Conservation (phyloP, 345 rosid genomes). For the Arabis alpina region DNA sequence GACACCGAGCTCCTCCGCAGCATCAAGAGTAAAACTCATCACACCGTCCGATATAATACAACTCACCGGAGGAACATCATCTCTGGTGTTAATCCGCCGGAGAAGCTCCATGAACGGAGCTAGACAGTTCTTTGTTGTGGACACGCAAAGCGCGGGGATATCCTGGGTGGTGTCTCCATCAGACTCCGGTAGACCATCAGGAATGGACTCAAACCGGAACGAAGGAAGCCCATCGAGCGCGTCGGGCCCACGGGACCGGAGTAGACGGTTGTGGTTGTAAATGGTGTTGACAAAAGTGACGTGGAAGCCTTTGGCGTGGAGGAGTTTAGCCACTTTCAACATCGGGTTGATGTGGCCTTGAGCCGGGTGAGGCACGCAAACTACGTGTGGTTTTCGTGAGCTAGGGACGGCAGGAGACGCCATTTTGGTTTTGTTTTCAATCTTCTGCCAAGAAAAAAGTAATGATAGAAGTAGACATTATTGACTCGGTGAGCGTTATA, state of each 20-base stretch:
- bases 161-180: conserved; percentile 39
- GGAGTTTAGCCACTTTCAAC: conserved; percentile 50
- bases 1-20: conserved; percentile 37
- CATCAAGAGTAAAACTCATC: conserved; percentile 34
- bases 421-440: background rate
- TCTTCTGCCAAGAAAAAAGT: no score
- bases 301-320: conserved; percentile 46
- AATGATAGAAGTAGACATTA: no score
- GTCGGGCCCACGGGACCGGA: conserved; percentile 38
- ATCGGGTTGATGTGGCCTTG: conserved; percentile 58
- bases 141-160: conserved; percentile 35
- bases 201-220: conserved; percentile 44
- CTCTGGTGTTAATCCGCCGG: background rate
- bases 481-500: no score
- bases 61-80: conserved; percentile 29
- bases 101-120: conserved; percentile 39
- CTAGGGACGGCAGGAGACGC: background rate
- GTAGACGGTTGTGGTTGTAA: conserved; percentile 45
- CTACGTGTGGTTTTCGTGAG: conserved; percentile 42
- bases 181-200: conserved; percentile 46
- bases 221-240: conserved; percentile 36
- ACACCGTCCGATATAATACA: conserved; percentile 25
- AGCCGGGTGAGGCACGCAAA: conserved; percentile 47
- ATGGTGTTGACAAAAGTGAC: conserved; percentile 52
- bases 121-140: conserved; percentile 35